Evolutionary conservation across 148 eudicot species (phyloP).

Genomic region (Amaranthus cruentus): DNA sequence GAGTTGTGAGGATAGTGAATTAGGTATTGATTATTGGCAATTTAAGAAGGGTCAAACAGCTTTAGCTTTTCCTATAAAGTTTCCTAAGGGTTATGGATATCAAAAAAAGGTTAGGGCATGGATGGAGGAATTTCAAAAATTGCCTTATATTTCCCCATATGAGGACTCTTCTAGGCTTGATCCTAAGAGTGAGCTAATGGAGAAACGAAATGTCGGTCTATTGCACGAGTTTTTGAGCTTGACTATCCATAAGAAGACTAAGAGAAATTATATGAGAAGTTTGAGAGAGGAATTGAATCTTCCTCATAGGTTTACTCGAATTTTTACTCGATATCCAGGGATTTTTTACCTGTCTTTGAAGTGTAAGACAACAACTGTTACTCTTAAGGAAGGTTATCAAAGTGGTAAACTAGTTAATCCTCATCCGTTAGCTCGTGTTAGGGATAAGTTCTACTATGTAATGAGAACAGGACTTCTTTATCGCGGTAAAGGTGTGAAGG

Average conservation of each 20-base stretch:
- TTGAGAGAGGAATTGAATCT: slow-evolving; percentile 81
- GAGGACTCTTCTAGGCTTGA: slow-evolving; percentile 70
- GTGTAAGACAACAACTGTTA: slow-evolving; percentile 90
- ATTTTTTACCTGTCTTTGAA: slow-evolving; percentile 88
- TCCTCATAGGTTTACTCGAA: slow-evolving; percentile 82
- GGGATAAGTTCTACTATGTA: slow-evolving; percentile 75
- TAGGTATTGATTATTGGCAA: slow-evolving; percentile 40
- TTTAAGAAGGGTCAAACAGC: slow-evolving; percentile 60
- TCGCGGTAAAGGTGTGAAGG: slow-evolving; percentile 54
- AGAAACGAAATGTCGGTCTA: slow-evolving; percentile 88
- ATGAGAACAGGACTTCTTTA: slow-evolving; percentile 84
- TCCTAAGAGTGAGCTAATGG: slow-evolving; percentile 76
- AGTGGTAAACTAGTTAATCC: slow-evolving; percentile 58
- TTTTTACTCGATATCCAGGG: slow-evolving; percentile 91
- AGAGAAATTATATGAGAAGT: slow-evolving; percentile 61
- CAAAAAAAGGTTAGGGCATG: slow-evolving; percentile 84
- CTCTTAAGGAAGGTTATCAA: slow-evolving; percentile 72
- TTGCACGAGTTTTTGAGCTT: slow-evolving; percentile 83
- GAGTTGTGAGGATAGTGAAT: slow-evolving; percentile 36
- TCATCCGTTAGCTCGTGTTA: slow-evolving; percentile 52
- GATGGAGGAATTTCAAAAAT: slow-evolving; percentile 97
- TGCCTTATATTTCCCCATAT: slow-evolving; percentile 87
- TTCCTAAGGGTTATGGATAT: slow-evolving; percentile 82
- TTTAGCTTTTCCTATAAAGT: slow-evolving; percentile 64
- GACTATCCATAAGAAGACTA: slow-evolving; percentile 86